Evolutionary conservation across 2,329 filamentous ascomycete genomes (phyloP).

Genomic region (Paecilomyces variotii): DNA sequence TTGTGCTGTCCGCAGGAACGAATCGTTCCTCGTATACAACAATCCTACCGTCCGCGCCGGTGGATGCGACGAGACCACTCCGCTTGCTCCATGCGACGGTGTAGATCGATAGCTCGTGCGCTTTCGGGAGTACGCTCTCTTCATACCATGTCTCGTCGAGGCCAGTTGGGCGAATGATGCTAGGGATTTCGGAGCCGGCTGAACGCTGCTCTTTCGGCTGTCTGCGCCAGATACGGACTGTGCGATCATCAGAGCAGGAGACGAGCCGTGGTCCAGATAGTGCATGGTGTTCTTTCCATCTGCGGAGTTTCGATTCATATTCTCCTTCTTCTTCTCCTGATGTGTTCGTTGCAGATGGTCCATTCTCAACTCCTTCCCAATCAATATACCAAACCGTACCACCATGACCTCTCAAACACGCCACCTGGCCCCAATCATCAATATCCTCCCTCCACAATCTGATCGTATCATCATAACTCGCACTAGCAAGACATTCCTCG

Average conservation of each 20-base stretch:
- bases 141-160: constrained; percentile 79
- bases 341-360: constrained; percentile 8
- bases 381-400: constrained; percentile 88
- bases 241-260: constrained; percentile 78
- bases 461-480: constrained; percentile 91
- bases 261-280: constrained; percentile 52
- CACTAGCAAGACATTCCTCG: constrained; percentile 71
- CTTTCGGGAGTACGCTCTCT: constrained; percentile 63
- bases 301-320: constrained; percentile 2
- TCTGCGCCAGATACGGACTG: constrained; percentile 70
- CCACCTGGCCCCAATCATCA: constrained; percentile 90
- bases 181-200: constrained; percentile 56
- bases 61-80: constrained; percentile 74
- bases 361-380: constrained; percentile 45
- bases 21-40: constrained; percentile 66
- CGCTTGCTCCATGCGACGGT: constrained; percentile 72
- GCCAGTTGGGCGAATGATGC: constrained; percentile 67
- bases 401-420: constrained; percentile 68
- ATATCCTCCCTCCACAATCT: constrained; percentile 82
- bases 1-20: constrained; percentile 7
- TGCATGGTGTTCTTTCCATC: constrained; percentile 23
- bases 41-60: constrained; percentile 77
- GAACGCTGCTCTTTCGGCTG: constrained; percentile 40
- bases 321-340: neutral
- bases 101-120: constrained; percentile 76